Evolutionary conservation across 2,329 filamentous ascomycete species (phyloP), one percentile per base, ranked within the genome.

Genomic region (Pseudogymnoascus sp.): DNA sequence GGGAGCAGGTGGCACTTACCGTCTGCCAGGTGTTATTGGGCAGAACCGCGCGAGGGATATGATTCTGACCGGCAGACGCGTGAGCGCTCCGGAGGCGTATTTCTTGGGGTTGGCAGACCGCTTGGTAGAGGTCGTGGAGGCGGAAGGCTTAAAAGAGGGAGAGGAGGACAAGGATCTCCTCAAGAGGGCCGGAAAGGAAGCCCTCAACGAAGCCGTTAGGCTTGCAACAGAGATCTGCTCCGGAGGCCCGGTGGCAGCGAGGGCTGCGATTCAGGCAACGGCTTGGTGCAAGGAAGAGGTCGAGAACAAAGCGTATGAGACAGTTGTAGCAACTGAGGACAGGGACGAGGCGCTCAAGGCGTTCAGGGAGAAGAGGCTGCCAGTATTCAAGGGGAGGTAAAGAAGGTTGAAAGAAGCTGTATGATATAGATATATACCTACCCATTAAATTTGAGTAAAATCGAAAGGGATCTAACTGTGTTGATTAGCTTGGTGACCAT

Each of bases 1-100:
- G 2, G 94, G 94, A 63, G 94, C 93, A 1, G 94, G 94, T 45
- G 94, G 93, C 64, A 97, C 93, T 0, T 90, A 91, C 74, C 87
- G 94, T 8, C 85, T 99, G 0, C 91, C 92, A 1, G 83, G 82
- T 7, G 76, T 99, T 18, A 87, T 99, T 66, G 94, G 94, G 4
- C 77, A 88, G 25, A 80, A 82, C 27, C 86, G 92, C 61, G 94
- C 94, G n/a, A 82, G 92, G 59, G 93, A 99, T 74, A 78, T 97
- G 69, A 88, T 97, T 60, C 79, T 97, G 7, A 97, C 93, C 0
- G 94, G 94, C 2, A 84, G 94, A n/a, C 82, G 91, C 45, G 89
- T 99, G 10, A 81, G 82, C 7, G 93, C 86, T 0, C 79, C 89
- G 1, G 94, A 97, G 77, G 90, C 94, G 0, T 96, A 96, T 75